A percentile compares a stretch with the other conserved stretches of the same genome.
These are phyloP conservation scores for Fomitopsis palustris DNA, from an alignment of 1,284 basidiomycete genomes.

Conservation along the genomic window DNA sequence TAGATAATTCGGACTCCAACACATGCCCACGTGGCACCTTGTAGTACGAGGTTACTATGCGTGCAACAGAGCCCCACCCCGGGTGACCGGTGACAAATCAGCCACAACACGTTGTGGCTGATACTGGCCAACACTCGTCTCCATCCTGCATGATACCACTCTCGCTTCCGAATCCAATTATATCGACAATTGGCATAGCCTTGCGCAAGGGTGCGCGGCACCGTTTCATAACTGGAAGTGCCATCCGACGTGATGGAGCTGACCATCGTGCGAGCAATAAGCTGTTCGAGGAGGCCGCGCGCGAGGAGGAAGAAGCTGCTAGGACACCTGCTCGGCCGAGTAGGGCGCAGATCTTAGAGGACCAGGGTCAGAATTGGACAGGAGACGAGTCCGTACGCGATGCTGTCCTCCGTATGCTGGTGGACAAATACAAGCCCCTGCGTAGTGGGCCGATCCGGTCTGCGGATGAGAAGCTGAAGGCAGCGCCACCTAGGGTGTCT, in stretches of 20 bases:
- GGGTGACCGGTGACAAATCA: not conserved
- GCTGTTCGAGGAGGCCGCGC: constrained; percentile 66
- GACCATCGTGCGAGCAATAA: constrained; percentile 53
- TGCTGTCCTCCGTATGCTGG: constrained; percentile 79
- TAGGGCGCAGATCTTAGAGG: constrained; percentile 31
- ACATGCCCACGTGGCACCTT: no score
- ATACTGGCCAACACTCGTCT: not conserved
- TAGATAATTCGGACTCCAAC: no score
- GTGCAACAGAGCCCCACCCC: no score
- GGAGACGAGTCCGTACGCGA: constrained; percentile 74
- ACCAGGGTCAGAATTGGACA: constrained; percentile 62
- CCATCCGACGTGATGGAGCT: not conserved
- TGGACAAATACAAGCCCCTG: constrained; percentile 82
- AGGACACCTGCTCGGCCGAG: constrained; percentile 26
- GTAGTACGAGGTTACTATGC: no score
- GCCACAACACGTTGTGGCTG: not conserved
- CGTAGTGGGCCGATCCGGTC: constrained; percentile 58
- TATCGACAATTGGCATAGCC: not conserved
- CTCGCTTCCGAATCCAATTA: not conserved
- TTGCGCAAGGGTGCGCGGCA: not conserved
- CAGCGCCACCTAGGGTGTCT: constrained; percentile 36
- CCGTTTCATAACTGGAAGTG: not conserved
- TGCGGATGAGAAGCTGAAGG: constrained; percentile 74
- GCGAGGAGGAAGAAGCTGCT: constrained; percentile 44
- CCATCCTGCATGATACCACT: constrained; percentile 5